Percentiles rank a stretch among this genome's conserved stretches.
Evolutionary conservation across 2,329 filamentous ascomycete species (phyloP).

Genomic region (Neonectria hederae): DNA sequence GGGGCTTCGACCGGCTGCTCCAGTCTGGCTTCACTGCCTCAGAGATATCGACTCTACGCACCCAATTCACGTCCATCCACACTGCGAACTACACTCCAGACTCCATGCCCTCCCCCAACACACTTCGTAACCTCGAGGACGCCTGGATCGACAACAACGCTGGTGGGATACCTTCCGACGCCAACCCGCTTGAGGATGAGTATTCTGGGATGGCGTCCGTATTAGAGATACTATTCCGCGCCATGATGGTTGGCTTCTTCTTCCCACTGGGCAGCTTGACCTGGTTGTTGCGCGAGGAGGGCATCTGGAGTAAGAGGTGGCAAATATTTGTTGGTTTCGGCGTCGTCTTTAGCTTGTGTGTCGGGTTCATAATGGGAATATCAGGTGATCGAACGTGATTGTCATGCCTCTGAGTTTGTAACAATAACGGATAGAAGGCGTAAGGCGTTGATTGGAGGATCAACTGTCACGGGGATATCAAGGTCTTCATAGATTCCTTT

Average conservation of each 20-base stretch:
- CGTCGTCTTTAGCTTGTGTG: constrained; percentile 79
- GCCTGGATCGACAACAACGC: constrained; percentile 83
- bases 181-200: constrained; percentile 54
- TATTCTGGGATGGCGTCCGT: constrained; percentile 62
- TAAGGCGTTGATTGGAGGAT: constrained; percentile 18
- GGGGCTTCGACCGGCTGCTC: constrained; percentile 89
- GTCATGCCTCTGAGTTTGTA: background rate
- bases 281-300: constrained; percentile 87
- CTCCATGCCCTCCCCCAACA: constrained; percentile 82
- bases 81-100: constrained; percentile 85
- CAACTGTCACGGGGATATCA: constrained; percentile 16
- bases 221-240: constrained; percentile 87
- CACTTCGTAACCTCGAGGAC: constrained; percentile 83
- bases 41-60: constrained; percentile 84
- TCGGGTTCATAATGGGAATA: constrained; percentile 72
- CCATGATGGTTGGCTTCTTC: constrained; percentile 91
- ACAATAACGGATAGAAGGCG: constrained; percentile 13
- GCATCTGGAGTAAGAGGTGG: constrained; percentile 85
- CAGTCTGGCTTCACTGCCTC: constrained; percentile 81
- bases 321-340: constrained; percentile 89
- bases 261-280: constrained; percentile 88
- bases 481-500: constrained; percentile 36
- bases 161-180: constrained; percentile 51
- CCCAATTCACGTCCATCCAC: constrained; percentile 90
- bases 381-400: constrained; percentile 46